Base-by-base conservation (phyloP, 2,329 filamentous ascomycete genomes). In the Trichophyton simii region DNA sequence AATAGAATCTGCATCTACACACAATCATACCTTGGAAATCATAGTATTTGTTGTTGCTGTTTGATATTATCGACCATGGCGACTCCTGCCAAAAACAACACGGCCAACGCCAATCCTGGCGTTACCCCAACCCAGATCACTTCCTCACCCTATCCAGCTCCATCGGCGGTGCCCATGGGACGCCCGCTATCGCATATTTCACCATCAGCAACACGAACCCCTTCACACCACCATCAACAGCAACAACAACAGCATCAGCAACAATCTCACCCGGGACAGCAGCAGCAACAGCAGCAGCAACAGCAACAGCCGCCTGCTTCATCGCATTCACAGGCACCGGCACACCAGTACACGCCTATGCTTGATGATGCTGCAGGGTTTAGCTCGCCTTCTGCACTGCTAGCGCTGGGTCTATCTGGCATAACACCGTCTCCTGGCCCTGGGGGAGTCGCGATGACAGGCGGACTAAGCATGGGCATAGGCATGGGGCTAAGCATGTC, bases 381-480 rank as follows among this genome's bases (percentile, higher is more conserved):
- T 64, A 78, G 73, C 60, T 78, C 76, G 4, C 76, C 76, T 25
- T 76, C 76, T 7, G 75, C 76, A 3, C 68, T 76, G 5, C 68
- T 77, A 41, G 75, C 76, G 7, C 72, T 78, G n/a, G 74, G 75
- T 15, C 74, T 73, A 57, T 68, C 72, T 48, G 75, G 72, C 2
- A 73, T 77, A 58, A 76, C 72, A 44, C 75, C 74, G 5, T 74
- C 72, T 3, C 70, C 75, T 18, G 71, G 69, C 2, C 72, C 71
- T 9, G 71, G 69, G 2, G 57, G 57, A 15, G 70, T 75, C 58
- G 73, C 76, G 64, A 68, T 67, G 2, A 62, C 75, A 20, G 71
- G 72, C 41, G 70, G 70, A 7, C 57, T 70, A 8, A 70, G 70
- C 0, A 75, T 76, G 68, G 70, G 72, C 52, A 73, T 74, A 8